Evolutionary conservation across 371 early-diverging fungal genomes (phyloP).

Genomic region (Haplosporangium sp.): DNA sequence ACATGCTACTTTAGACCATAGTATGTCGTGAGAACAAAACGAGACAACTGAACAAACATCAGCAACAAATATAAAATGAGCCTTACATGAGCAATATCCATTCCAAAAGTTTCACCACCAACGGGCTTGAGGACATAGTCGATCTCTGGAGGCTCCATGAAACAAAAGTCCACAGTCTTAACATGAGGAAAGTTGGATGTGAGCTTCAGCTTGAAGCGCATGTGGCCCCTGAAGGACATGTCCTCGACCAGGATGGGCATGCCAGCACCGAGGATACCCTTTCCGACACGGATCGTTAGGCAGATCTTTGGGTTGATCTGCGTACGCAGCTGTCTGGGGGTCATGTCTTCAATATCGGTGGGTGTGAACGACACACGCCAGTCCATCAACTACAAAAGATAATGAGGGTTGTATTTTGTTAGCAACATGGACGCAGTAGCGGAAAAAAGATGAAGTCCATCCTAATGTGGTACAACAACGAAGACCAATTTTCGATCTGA

Average conservation of each 20-base stretch:
- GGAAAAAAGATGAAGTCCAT: not conserved
- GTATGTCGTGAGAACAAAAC: not conserved
- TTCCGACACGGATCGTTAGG: constrained; percentile 90
- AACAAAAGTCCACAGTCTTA: constrained; percentile 85
- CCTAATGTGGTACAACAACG: no score
- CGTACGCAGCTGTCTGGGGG: constrained; percentile 65
- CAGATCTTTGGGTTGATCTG: constrained; percentile 94
- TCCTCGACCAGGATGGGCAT: constrained; percentile 94
- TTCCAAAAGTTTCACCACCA: constrained; percentile 87
- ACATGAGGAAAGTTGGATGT: constrained; percentile 91
- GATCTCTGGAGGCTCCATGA: constrained; percentile 89
- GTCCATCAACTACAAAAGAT: constrained; percentile 81
- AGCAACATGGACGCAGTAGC: not conserved
- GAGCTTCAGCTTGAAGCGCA: constrained; percentile 84
- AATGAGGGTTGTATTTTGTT: not conserved
- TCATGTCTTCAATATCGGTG: constrained; percentile 77
- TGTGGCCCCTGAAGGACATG: constrained; percentile 87
- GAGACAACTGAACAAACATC: not conserved
- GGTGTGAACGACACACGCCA: constrained; percentile 93
- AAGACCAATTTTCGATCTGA: no score
- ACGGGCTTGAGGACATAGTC: constrained; percentile 95
- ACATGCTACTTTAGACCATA: not conserved
- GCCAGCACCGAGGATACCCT: constrained; percentile 88
- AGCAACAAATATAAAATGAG: not conserved
- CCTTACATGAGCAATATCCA: constrained; percentile 82